A percentile compares a stretch with the other conserved stretches of the same genome.
These are phyloP conservation scores for Austroboletus festivus DNA, from an alignment of 768 basidiomycete genomes.

Conservation along the genomic window DNA sequence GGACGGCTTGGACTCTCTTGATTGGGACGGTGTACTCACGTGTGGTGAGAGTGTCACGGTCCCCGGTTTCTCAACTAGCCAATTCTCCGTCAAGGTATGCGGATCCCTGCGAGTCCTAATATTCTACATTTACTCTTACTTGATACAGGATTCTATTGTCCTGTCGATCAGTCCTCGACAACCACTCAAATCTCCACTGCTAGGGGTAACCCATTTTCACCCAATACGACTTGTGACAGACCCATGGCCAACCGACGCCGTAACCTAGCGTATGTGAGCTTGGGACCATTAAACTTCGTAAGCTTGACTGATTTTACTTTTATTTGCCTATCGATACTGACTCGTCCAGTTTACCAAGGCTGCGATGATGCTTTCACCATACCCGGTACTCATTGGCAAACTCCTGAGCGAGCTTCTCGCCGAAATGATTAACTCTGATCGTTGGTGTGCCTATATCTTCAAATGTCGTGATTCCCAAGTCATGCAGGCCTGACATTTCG, in stretches of 20 bases:
- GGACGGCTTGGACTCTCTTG: slow-evolving; percentile 41
- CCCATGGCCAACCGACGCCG: slow-evolving; percentile 35
- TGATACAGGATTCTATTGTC: slow-evolving; percentile 55
- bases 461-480: not conserved
- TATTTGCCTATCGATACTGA: not conserved
- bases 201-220: slow-evolving; percentile 41
- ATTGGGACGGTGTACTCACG: slow-evolving; percentile 59
- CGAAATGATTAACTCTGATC: too few relatives aligned
- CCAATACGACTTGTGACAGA: slow-evolving; percentile 62
- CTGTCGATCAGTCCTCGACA: slow-evolving; percentile 44
- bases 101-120: not conserved
- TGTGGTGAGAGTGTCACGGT: slow-evolving; percentile 37
- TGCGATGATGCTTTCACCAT: not conserved
- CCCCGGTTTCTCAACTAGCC: slow-evolving; percentile 46
- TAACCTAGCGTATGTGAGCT: slow-evolving; percentile 1
- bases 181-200: slow-evolving; percentile 35
- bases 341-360: not conserved
- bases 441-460: not conserved
- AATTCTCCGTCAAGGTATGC: slow-evolving; percentile 51
- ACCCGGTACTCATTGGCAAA: not conserved
- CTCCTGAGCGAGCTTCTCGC: not conserved
- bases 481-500: too few relatives aligned
- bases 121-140: not conserved
- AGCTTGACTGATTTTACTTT: not conserved
- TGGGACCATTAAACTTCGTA: not conserved